phyloP scores from a whole-genome alignment of 2,329 filamentous ascomycete species.

The Conoideocrella luteorostrata region DNA sequence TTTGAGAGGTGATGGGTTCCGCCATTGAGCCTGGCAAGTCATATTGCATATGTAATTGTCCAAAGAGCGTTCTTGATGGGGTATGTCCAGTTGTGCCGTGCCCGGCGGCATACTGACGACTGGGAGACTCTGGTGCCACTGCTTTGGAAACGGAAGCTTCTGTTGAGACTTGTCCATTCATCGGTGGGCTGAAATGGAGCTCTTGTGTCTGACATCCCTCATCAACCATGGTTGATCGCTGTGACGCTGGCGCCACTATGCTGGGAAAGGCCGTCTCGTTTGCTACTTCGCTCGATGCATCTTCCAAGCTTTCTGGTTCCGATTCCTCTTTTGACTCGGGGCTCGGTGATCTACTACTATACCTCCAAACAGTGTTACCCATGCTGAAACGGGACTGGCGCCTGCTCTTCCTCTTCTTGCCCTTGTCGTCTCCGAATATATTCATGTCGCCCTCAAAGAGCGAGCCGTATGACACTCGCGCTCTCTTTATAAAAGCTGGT shows the following conservation, averaged over 20 bases:
- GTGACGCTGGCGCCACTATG: background rate
- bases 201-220: constrained; percentile 29
- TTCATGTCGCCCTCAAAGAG: constrained; percentile 59
- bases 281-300: constrained; percentile 11
- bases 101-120: background rate
- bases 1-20: background rate
- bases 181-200: constrained; percentile 20
- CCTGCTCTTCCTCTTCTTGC: constrained; percentile 28
- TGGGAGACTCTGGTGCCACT: constrained; percentile 10
- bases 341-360: constrained; percentile 64
- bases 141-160: constrained; percentile 16
- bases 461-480: constrained; percentile 62
- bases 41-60: background rate
- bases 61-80: constrained; percentile 12
- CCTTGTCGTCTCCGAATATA: constrained; percentile 59
- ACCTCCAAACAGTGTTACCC: constrained; percentile 65
- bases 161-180: constrained; percentile 21
- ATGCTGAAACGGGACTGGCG: constrained; percentile 67
- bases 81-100: constrained; percentile 4
- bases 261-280: background rate
- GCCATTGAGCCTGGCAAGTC: background rate
- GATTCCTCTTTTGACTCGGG: constrained; percentile 46
- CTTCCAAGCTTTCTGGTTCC: constrained; percentile 17
- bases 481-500: constrained; percentile 71
- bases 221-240: constrained; percentile 26